Evolutionary conservation across 228 moss, liverwort and hornwort species (phyloP), one percentile per base, ranked within the genome.

Genomic region (Sphagnum magellanicum): DNA sequence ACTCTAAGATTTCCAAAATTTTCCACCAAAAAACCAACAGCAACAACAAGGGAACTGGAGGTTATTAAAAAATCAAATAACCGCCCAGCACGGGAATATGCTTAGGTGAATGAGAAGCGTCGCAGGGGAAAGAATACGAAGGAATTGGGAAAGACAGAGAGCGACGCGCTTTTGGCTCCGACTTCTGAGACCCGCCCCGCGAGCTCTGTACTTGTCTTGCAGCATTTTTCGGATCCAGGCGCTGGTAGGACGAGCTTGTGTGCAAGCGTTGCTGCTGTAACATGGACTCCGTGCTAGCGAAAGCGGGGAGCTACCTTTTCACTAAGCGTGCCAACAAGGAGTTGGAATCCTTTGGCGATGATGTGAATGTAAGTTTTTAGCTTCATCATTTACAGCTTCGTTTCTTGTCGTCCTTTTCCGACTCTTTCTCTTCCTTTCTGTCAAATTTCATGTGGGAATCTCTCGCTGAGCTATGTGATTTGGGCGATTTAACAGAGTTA

Each of bases 271-370:
- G 6, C 1, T n/a, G 17, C 16, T 11, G 15, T 10, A 62, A 60
- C 10, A 50, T 10, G 69, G 83, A 83, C 82, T 83, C 80, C 59
- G 72, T 80, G n/a, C 58, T 88, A 50, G 68, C 73, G 11, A 88
- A 82, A 68, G 88, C 88, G 10, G 85, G 88, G 63, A 71, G 88
- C 51, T 80, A 75, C 68, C 68, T 88, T 61, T 88, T 88, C 61
- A 57, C 85, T 59, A 78, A 76, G n/a, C 85, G 84, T n/a, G 88
- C 88, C 15, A 59, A 63, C 2, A 73, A 85, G 48, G 74, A 85
- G 5, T 82, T 82, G 8, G 88, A 85, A 51, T 80, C 82, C 71
- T 57, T 85, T 63, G 75, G 75, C 50, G 78, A 74, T 70, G 88
- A 88, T 75, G 82, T 85, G 60, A 57, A 73, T 51, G 88, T 88